These are phyloP conservation scores for Achaetomium macrosporum DNA, from an alignment of 2,329 filamentous ascomycete species.

Conservation along the genomic window DNA sequence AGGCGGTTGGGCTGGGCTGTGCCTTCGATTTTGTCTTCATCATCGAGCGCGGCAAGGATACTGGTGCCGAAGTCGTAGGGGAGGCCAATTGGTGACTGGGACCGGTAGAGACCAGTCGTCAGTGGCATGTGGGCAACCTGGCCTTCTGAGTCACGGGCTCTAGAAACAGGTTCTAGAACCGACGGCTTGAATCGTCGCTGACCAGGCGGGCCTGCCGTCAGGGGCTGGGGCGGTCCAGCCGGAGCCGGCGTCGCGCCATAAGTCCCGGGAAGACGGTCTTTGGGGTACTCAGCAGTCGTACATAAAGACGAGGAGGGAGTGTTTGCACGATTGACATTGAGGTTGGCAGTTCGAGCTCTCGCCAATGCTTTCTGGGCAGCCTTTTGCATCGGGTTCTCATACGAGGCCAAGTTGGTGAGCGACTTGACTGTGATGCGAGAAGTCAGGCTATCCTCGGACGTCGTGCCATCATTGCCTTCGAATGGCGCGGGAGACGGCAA, in stretches of 20 bases:
- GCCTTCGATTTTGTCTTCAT: background rate
- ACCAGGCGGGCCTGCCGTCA: slow-evolving; percentile 51
- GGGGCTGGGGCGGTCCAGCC: slow-evolving; percentile 41
- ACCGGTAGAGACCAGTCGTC: background rate
- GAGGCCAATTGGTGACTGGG: background rate
- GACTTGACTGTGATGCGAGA: slow-evolving; percentile 40
- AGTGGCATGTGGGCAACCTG: background rate
- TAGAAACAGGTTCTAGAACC: slow-evolving; percentile 36
- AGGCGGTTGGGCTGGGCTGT: background rate
- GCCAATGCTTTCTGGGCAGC: slow-evolving; percentile 42
- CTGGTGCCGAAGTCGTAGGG: background rate
- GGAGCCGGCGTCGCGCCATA: slow-evolving; percentile 23
- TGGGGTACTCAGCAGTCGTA: slow-evolving; percentile 11
- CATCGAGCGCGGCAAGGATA: background rate
- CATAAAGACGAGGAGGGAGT: slow-evolving; percentile 16
- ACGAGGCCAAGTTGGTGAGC: slow-evolving; percentile 49
- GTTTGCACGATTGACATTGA: slow-evolving; percentile 16
- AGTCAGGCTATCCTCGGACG: slow-evolving; percentile 27
- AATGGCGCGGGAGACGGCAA: slow-evolving; percentile 22
- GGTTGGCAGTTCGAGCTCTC: slow-evolving; percentile 19
- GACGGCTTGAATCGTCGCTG: slow-evolving; percentile 45
- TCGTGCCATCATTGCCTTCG: slow-evolving; percentile 26
- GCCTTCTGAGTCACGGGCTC: slow-evolving; percentile 26
- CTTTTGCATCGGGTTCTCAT: slow-evolving; percentile 50
- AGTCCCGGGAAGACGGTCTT: slow-evolving; percentile 6